Evolutionary conservation across 2,329 filamentous ascomycete species (phyloP).

Genomic region (Penicillium sp.): DNA sequence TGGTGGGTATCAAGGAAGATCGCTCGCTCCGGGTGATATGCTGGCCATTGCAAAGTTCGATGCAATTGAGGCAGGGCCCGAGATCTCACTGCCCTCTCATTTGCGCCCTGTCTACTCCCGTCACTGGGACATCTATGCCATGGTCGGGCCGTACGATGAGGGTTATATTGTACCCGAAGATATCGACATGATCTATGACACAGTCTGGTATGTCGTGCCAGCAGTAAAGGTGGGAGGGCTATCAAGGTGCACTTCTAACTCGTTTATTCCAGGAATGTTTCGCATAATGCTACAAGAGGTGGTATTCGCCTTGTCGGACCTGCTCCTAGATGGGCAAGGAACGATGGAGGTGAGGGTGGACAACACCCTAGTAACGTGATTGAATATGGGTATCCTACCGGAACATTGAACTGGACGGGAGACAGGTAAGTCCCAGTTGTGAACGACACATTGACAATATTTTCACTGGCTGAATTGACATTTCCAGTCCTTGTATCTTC

Average conservation of each 20-base stretch:
- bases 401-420: not conserved
- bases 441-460: not conserved
- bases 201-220: constrained; percentile 48
- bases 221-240: too few relatives aligned
- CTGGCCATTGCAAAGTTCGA: constrained; percentile 46
- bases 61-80: constrained; percentile 16
- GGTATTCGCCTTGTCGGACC: constrained; percentile 61
- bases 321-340: constrained; percentile 53
- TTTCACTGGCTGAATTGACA: constrained; percentile 56
- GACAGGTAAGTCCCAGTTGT: not conserved
- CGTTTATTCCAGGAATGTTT: constrained; percentile 34
- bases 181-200: constrained; percentile 56
- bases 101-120: constrained; percentile 50
- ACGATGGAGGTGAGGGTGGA: constrained; percentile 47
- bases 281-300: constrained; percentile 59
- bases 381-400: constrained; percentile 54
- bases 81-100: constrained; percentile 42
- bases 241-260: not conserved
- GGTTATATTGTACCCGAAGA: constrained; percentile 52
- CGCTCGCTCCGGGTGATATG: constrained; percentile 54
- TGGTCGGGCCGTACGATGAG: constrained; percentile 57
- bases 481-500: constrained; percentile 52
- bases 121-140: constrained; percentile 53
- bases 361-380: constrained; percentile 60
- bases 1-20: constrained; percentile 59